A percentile compares a stretch with the other conserved stretches of the same genome.
Evolutionary conservation across 2,329 filamentous ascomycete genomes (phyloP).

Genomic region (Alternaria triticina): DNA sequence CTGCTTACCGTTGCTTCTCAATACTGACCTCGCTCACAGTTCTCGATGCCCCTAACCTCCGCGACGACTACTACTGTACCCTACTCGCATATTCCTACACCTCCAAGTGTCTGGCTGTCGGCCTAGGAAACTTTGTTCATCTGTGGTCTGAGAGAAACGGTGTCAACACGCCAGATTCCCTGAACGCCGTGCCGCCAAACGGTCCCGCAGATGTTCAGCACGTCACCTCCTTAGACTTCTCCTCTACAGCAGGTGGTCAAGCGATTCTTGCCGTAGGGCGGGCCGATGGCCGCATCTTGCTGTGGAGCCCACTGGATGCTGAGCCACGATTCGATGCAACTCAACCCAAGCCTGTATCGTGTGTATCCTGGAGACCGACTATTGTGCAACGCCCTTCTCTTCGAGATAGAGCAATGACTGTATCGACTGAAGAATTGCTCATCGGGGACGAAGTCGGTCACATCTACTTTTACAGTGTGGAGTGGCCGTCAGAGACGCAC

Average conservation of each 20-base stretch:
- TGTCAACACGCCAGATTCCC: conserved; percentile 64
- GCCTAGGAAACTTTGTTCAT: conserved; percentile 79
- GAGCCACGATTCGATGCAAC: conserved; percentile 75
- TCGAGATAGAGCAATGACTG: conserved; percentile 56
- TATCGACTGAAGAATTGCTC: conserved; percentile 80
- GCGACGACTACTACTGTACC: conserved; percentile 96
- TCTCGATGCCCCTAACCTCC: conserved; percentile 84
- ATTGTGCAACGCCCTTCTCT: conserved; percentile 59
- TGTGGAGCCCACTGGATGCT: conserved; percentile 78
- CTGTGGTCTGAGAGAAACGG: conserved; percentile 83
- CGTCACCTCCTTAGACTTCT: conserved; percentile 89
- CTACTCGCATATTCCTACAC: conserved; percentile 82
- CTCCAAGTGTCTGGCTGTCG: conserved; percentile 80
- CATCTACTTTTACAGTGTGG: conserved; percentile 86
- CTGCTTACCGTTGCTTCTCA: background rate
- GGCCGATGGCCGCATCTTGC: conserved; percentile 74
- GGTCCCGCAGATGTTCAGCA: conserved; percentile 45
- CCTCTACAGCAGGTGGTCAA: conserved; percentile 75
- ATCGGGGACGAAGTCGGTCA: conserved; percentile 84
- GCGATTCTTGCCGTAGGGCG: conserved; percentile 86
- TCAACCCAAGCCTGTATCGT: conserved; percentile 76
- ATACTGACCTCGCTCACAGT: conserved; percentile 63
- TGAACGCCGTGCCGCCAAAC: conserved; percentile 58
- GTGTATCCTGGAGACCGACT: conserved; percentile 79
- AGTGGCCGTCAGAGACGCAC: conserved; percentile 70